Conservation (phyloP, 179 eudicot genomes). For the Silene noctiflora region DNA sequence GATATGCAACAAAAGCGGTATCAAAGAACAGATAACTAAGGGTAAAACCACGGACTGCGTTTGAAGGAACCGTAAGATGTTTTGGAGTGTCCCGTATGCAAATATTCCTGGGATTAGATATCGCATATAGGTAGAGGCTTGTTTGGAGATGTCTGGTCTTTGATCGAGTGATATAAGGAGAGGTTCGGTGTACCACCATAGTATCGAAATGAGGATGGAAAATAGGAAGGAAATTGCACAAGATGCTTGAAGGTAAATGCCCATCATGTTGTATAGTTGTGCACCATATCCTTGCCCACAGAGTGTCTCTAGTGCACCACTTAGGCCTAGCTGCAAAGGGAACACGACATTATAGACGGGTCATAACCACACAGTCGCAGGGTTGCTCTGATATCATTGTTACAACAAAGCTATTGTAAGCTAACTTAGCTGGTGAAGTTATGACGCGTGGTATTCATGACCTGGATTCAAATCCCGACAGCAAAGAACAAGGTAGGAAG, state of each 20-base stretch:
- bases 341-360: neutral
- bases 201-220: slow-evolving; percentile 38
- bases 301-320: slow-evolving; percentile 69
- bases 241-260: slow-evolving; percentile 65
- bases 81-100: slow-evolving; percentile 50
- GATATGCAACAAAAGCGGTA: slow-evolving; percentile 46
- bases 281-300: slow-evolving; percentile 80
- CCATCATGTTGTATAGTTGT: slow-evolving; percentile 42
- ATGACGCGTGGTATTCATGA: too few relatives aligned
- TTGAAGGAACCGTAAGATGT: slow-evolving; percentile 66
- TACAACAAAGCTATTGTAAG: too few relatives aligned
- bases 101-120: slow-evolving; percentile 53
- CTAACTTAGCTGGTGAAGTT: too few relatives aligned
- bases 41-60: slow-evolving; percentile 54
- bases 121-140: slow-evolving; percentile 44
- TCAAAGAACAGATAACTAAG: slow-evolving; percentile 38
- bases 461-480: too few relatives aligned
- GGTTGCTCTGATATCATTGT: too few relatives aligned
- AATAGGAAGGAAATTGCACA: slow-evolving; percentile 49
- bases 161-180: slow-evolving; percentile 47
- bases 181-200: slow-evolving; percentile 55
- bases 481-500: neutral
- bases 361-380: too few relatives aligned
- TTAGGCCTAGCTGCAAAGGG: slow-evolving; percentile 47
- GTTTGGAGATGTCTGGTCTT: slow-evolving; percentile 36